Evolutionary conservation across 768 basidiomycete genomes (phyloP), one percentile per base, ranked within the genome.

Genomic region (Pleurotus pulmonarius): DNA sequence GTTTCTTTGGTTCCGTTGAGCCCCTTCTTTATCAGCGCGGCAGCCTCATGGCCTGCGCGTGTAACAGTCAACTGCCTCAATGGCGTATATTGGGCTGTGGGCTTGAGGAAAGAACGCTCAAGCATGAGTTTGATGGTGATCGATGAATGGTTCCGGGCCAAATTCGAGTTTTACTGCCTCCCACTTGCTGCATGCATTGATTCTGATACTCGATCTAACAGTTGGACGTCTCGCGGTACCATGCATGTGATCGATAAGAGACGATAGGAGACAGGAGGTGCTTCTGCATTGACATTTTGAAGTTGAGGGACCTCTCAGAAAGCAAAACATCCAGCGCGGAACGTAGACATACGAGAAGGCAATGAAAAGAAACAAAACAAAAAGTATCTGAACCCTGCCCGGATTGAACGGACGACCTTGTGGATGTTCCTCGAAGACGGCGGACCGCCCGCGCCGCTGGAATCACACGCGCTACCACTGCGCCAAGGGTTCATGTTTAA

Each of bases 331-430:
- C 9, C 7, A 0, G 9, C 4, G 9, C 29, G 9, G 8, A 29
- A 2, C 29, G 9, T 29, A 29, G 9, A 9, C 8, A 1, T 8
- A 29, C 11, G 8, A 29, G 11, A 9, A 29, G 1, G 29, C 41
- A 43, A 11, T 3, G n/a, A 16, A 43, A n/a, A 43, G 41, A n/a
- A 44, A 16, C 41, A 44, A 44, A 44, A 44, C 5, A 51, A 39
- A 51, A 51, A 7, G 16, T 4, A 0, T 0, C 3, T 53, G 51
- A 53, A 53, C 51, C 51, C 22, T 53, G 51, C 51, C 51, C 51
- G 51, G 51, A 53, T 53, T 53, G 51, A 53, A 53, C 51, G 51
- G 51, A 53, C 51, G 51, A 53, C 51, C 51, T 53, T 53, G 51
- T 53, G 51, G 51, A 53, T 4, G 24, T n/a, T 52, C 51, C 51